A percentile compares a stretch with the other conserved stretches of the same genome.
Conservation (phyloP, 768 basidiomycete species). For the Naematelia aurantialba region DNA sequence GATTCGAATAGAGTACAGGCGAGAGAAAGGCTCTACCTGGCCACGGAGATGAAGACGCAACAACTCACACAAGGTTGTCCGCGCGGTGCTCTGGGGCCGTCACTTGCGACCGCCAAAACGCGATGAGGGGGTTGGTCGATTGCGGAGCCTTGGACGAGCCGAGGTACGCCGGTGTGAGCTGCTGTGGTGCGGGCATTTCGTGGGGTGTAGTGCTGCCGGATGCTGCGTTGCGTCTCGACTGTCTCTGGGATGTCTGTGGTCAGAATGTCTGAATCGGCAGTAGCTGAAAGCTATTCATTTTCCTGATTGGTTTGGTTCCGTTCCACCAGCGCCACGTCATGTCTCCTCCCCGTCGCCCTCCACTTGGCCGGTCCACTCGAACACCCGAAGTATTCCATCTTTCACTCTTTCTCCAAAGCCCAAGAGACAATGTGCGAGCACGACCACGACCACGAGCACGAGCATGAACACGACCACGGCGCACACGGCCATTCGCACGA, state of each 20-base stretch:
- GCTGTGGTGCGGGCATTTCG: conserved; percentile 15
- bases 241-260: background rate
- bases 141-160: conserved; percentile 7
- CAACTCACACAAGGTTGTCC: conserved; percentile 27
- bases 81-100: conserved; percentile 22
- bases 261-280: background rate
- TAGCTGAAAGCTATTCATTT: background rate
- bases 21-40: too few species aligned
- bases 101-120: conserved; percentile 24
- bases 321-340: background rate
- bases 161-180: conserved; percentile 10
- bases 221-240: too few species aligned
- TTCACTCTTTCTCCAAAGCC: too few species aligned
- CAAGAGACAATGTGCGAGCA: conserved; percentile 15
- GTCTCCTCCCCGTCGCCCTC: background rate
- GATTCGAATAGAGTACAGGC: too few species aligned
- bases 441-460: conserved; percentile 21
- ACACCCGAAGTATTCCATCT: too few species aligned
- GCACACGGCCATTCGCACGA: conserved; percentile 53
- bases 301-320: background rate
- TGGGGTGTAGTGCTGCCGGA: too few species aligned
- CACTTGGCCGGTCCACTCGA: background rate
- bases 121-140: conserved; percentile 16
- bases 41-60: background rate
- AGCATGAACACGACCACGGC: conserved; percentile 28